phyloP scores from a whole-genome alignment of 2,329 filamentous ascomycete species.

The Aspergillus intermedius region DNA sequence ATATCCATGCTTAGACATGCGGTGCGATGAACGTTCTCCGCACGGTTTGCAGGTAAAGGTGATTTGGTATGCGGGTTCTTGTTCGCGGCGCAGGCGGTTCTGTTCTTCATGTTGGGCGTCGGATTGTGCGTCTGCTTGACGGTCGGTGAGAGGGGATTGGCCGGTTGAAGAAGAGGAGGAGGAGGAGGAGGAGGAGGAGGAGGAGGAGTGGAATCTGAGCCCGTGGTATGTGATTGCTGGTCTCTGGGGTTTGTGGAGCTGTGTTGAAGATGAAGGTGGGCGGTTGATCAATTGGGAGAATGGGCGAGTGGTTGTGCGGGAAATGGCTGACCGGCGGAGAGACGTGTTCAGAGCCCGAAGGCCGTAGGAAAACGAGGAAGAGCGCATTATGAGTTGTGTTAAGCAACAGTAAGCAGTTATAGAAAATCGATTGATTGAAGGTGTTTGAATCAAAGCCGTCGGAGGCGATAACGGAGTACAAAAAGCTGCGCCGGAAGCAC shows the following conservation, averaged over 20 bases:
- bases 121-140: conserved; percentile 16
- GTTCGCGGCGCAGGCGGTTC: conserved; percentile 31
- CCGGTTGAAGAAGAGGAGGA: conserved; percentile 3
- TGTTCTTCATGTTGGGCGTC: conserved; percentile 28
- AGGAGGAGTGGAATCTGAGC: conserved; percentile 13
- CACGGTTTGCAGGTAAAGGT: conserved; percentile 93
- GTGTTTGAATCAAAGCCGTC: background rate
- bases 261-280: conserved; percentile 4
- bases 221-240: conserved; percentile 5
- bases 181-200: conserved; percentile 16
- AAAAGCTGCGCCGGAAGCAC: conserved; percentile 17
- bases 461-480: conserved; percentile 10
- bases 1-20: conserved; percentile 89
- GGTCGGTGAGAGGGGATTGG: conserved; percentile 29
- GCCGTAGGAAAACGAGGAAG: conserved; percentile 12
- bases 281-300: conserved; percentile 15
- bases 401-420: background rate
- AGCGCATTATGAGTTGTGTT: conserved; percentile 12
- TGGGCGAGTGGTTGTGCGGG: conserved; percentile 13
- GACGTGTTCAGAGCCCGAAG: conserved; percentile 16
- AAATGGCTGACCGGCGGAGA: conserved; percentile 10
- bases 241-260: conserved; percentile 2
- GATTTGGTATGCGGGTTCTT: conserved; percentile 70
- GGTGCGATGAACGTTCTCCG: conserved; percentile 69
- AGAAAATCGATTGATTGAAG: background rate